These are phyloP conservation scores for Cryptococcus hybrid DNA, from an alignment of 1,284 basidiomycete species.

Conservation along the genomic window DNA sequence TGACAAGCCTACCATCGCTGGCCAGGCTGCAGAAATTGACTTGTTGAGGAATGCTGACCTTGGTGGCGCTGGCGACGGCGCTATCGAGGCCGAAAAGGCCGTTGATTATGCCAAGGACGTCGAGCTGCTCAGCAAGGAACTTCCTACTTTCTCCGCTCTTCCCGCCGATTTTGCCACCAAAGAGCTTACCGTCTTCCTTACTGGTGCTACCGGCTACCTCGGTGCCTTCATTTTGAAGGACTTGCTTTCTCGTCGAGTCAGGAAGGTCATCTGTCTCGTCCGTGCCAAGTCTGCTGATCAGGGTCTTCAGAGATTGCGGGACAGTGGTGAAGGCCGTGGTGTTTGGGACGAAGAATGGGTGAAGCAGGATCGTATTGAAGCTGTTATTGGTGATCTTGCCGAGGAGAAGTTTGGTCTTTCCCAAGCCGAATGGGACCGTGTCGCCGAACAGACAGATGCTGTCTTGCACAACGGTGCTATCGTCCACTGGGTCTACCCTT, in stretches of 20 bases:
- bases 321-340: slow-evolving; percentile 77
- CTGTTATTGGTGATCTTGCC: slow-evolving; percentile 85
- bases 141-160: slow-evolving; percentile 62
- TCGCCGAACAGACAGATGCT: slow-evolving; percentile 75
- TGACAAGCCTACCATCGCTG: slow-evolving; percentile 80
- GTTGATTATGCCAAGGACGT: slow-evolving; percentile 75
- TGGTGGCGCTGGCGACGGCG: slow-evolving; percentile 38
- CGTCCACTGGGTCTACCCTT: slow-evolving; percentile 98
- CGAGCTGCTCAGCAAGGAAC: slow-evolving; percentile 59
- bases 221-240: slow-evolving; percentile 90
- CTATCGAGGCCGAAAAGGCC: slow-evolving; percentile 1
- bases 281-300: slow-evolving; percentile 66
- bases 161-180: slow-evolving; percentile 58
- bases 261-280: slow-evolving; percentile 89
- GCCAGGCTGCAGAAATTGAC: slow-evolving; percentile 80
- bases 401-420: slow-evolving; percentile 73
- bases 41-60: slow-evolving; percentile 74
- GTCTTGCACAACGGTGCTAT: slow-evolving; percentile 95
- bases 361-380: slow-evolving; percentile 65
- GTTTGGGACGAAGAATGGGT: slow-evolving; percentile 94
- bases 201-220: slow-evolving; percentile 95
- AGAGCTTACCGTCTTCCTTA: slow-evolving; percentile 81
- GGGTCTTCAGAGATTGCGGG: slow-evolving; percentile 69
- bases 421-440: slow-evolving; percentile 62
- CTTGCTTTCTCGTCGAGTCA: slow-evolving; percentile 67